phyloP scores from a whole-genome alignment of 2,329 filamentous ascomycete species.

The Calcarisporium arbuscula region DNA sequence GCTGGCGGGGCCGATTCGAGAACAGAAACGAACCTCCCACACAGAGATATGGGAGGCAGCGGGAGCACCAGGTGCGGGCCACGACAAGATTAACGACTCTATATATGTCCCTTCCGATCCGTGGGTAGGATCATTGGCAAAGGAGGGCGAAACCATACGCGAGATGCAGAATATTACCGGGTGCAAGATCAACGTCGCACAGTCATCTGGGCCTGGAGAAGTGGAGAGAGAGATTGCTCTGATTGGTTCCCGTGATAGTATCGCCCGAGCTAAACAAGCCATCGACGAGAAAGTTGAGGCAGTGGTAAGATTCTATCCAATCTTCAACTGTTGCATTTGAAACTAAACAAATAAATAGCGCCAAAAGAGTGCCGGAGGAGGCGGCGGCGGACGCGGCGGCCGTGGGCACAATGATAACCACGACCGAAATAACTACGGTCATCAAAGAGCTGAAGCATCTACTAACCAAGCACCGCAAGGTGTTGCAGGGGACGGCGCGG shows the following conservation, averaged over 20 bases:
- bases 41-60: constrained; percentile 27
- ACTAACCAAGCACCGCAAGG: constrained; percentile 37
- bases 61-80: constrained; percentile 31
- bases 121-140: constrained; percentile 94
- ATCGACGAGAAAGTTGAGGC: constrained; percentile 91
- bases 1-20: constrained; percentile 22
- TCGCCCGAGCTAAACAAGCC: constrained; percentile 72
- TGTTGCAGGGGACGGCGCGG: constrained; percentile 45
- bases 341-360: constrained; percentile 26
- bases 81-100: constrained; percentile 72
- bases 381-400: constrained; percentile 32
- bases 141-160: constrained; percentile 88
- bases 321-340: not conserved
- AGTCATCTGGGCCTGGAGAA: constrained; percentile 70
- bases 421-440: constrained; percentile 47
- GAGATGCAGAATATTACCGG: constrained; percentile 84
- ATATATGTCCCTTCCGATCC: constrained; percentile 85
- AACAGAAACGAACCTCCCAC: no score
- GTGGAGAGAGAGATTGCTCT: constrained; percentile 81
- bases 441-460: constrained; percentile 35
- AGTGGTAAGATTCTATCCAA: constrained; percentile 61
- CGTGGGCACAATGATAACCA: constrained; percentile 46
- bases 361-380: constrained; percentile 47
- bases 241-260: constrained; percentile 70
- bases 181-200: constrained; percentile 92